Percentiles rank a stretch among this genome's conserved stretches.
phyloP scores from a whole-genome alignment of 2,329 filamentous ascomycete species.

The Cercospora zeina region DNA sequence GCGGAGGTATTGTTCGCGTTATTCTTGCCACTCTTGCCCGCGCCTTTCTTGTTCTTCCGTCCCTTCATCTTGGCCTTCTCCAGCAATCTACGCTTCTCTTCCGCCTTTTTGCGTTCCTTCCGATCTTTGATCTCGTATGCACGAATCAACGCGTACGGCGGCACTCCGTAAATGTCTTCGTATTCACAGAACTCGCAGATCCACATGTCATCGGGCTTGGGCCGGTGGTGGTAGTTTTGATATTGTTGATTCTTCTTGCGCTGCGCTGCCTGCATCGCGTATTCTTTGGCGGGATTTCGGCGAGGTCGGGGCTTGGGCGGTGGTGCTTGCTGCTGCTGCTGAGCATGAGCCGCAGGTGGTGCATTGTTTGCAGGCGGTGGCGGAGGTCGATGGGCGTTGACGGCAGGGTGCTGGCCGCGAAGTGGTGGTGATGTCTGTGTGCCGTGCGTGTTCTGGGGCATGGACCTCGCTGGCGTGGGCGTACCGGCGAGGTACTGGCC shows the following conservation, averaged over 20 bases:
- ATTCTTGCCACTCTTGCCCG: constrained; percentile 55
- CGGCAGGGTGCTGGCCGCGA: constrained; percentile 23
- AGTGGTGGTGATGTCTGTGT: constrained; percentile 37
- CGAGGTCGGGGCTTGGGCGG: constrained; percentile 61
- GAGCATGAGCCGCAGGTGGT: constrained; percentile 31
- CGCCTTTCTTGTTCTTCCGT: constrained; percentile 81
- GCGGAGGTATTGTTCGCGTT: constrained; percentile 28
- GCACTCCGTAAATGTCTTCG: constrained; percentile 87
- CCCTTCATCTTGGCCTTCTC: constrained; percentile 95
- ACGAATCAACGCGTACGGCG: constrained; percentile 79
- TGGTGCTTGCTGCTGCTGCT: constrained; percentile 43
- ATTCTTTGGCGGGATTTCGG: constrained; percentile 65
- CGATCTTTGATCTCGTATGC: constrained; percentile 95
- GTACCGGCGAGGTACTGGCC: constrained; percentile 27
- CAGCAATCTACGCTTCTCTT: constrained; percentile 78
- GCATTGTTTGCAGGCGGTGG: constrained; percentile 34
- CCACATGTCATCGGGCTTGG: constrained; percentile 74
- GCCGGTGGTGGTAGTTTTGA: constrained; percentile 73
- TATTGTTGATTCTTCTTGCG: constrained; percentile 76
- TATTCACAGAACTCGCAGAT: constrained; percentile 99
- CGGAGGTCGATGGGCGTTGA: constrained; percentile 25
- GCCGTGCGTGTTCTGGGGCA: constrained; percentile 27
- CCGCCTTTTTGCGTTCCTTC: constrained; percentile 75
- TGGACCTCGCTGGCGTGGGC: constrained; percentile 25
- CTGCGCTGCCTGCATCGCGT: constrained; percentile 71